A percentile compares a stretch with the other conserved stretches of the same genome.
phyloP scores from a whole-genome alignment of 169 alveolate species.

The Eimeria tenella region DNA sequence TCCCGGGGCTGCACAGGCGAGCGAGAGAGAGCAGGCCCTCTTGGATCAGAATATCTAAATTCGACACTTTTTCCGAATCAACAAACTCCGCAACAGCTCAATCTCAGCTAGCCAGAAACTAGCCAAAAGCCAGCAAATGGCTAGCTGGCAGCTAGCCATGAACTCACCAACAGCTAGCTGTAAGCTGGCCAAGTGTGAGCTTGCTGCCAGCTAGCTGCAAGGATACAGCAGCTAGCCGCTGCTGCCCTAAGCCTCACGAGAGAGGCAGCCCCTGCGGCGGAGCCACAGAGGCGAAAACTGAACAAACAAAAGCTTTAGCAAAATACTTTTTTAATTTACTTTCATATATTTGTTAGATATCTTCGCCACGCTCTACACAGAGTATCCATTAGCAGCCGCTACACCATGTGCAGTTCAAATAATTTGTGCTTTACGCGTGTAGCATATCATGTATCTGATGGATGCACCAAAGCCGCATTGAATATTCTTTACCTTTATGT shows the following conservation, averaged over 20 bases:
- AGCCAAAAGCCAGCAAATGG: neutral
- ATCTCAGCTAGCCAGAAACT: neutral
- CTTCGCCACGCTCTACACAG: too few species aligned
- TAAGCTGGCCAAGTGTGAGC: neutral
- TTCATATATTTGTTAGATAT: too few species aligned
- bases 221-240: slow-evolving; percentile 30
- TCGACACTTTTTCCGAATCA: too few species aligned
- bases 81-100: slow-evolving; percentile 7
- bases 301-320: too few species aligned
- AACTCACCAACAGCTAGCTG: slow-evolving; percentile 1
- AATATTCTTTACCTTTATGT: too few species aligned
- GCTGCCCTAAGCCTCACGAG: neutral
- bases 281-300: neutral
- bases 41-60: too few species aligned
- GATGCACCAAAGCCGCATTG: too few species aligned
- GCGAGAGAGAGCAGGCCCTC: neutral
- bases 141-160: neutral
- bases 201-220: neutral
- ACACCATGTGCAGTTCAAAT: too few species aligned
- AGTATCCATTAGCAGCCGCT: too few species aligned
- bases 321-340: too few species aligned
- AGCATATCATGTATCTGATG: too few species aligned
- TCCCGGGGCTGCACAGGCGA: neutral
- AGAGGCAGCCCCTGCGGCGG: neutral
- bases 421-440: too few species aligned